Evolutionary conservation across 108 stramenopile genomes (phyloP), one percentile per base, ranked within the genome.

Genomic region (Asterionellopsis glacialis): DNA sequence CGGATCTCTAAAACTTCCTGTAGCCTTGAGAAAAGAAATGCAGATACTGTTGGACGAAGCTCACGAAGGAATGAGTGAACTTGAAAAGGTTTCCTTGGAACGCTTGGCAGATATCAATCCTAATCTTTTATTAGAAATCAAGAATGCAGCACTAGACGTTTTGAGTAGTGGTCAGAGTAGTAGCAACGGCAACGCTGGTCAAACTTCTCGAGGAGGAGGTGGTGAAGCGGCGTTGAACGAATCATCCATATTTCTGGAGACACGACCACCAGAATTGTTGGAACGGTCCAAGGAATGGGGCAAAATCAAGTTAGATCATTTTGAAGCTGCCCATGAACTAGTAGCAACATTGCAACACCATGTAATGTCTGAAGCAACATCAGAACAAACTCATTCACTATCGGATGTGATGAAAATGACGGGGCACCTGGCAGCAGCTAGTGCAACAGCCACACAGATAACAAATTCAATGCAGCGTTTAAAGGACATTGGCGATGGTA

Each of bases 21-120:
- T 78, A 24, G 50, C 71, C 11, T 57, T 92, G 14, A 68, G 85
- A 60, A 65, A 57, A 44, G 81, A 85, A 49, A 92, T 92, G 91
- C 91, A 92, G 61, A 72, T 65, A 24, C 59, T 92, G 23, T 42
- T 92, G 58, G 91, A 92, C 59, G 91, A 88, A 26, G 75, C 86
- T 12, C 91, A 92, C 59, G 72, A 82, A 33, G 77, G 75, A 14
- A 67, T 74, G 23, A 78, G 87, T 67, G 91, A 92, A 61, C 57
- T 92, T 40, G 85, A 86, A 48, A 92, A 92, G 60, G 87, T 92
- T 47, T 88, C 87, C 19, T 59, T 92, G 53, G 91, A 92, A 57
- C 70, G 91, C 43, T 61, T 92, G 48, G 91, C 91, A 22, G 79
- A 74, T n/a, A 89, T 92, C 53, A 80, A 89, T 64, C 83, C 85